Conservation (phyloP, 345 rosid species). For the Ailanthus altissimus region DNA sequence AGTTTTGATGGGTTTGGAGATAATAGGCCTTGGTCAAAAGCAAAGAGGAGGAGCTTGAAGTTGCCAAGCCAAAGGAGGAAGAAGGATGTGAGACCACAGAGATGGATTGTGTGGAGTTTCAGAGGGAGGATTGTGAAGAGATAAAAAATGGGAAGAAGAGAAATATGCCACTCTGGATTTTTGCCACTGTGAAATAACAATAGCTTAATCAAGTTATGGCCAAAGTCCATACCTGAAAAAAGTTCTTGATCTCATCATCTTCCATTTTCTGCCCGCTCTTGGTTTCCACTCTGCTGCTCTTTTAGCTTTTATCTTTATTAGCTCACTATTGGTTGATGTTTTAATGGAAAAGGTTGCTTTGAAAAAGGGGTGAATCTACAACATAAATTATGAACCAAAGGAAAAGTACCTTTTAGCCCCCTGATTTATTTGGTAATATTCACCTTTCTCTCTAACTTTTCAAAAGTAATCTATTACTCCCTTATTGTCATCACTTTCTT, state of each 20-base stretch:
- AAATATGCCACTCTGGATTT: conserved; percentile 32
- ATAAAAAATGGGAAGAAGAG: conserved; percentile 41
- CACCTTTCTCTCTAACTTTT: too few relatives aligned
- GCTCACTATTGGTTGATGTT: too few relatives aligned
- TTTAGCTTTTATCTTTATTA: too few relatives aligned
- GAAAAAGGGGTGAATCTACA: too few relatives aligned
- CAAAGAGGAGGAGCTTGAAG: conserved; percentile 68
- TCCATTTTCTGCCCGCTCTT: neutral
- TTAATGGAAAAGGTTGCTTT: too few relatives aligned
- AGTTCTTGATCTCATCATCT: conserved; percentile 25
- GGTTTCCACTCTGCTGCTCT: too few relatives aligned
- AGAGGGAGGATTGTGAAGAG: conserved; percentile 46
- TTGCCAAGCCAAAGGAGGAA: conserved; percentile 62
- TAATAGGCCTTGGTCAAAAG: conserved; percentile 60
- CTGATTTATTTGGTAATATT: too few relatives aligned
- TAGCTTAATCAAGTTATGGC: conserved; percentile 27
- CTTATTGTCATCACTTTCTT: too few relatives aligned
- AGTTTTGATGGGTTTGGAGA: conserved; percentile 42
- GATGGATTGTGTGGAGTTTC: conserved; percentile 35
- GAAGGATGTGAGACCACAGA: conserved; percentile 38
- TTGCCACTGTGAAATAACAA: conserved; percentile 34
- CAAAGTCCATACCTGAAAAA: conserved; percentile 34
- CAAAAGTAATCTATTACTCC: too few relatives aligned
- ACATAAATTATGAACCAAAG: too few relatives aligned
- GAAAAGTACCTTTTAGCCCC: too few relatives aligned